A percentile compares a stretch with the other conserved stretches of the same genome.
Evolutionary conservation across 225 moss, liverwort and hornwort species (phyloP).

Genomic region (Anthoceros angustus): DNA sequence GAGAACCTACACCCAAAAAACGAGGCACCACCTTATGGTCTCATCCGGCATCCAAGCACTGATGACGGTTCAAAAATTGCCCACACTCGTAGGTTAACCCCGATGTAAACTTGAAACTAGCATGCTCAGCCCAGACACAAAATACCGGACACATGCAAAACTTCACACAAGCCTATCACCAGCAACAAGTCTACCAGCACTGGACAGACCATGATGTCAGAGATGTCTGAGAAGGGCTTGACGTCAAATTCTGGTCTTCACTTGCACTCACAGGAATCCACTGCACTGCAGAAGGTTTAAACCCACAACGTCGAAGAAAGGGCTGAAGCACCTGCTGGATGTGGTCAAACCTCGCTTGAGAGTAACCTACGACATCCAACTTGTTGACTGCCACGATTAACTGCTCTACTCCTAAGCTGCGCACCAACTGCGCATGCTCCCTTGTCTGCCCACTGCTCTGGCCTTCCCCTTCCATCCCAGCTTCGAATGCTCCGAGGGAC

Average conservation of each 20-base stretch:
- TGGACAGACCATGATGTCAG: conserved; percentile 50
- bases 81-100: not conserved
- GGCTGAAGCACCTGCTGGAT: conserved; percentile 61
- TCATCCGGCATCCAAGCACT: not conserved
- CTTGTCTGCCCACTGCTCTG: conserved; percentile 72
- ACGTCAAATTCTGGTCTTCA: conserved; percentile 68
- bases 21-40: not conserved
- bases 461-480: conserved; percentile 70
- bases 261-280: conserved; percentile 98
- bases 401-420: conserved; percentile 94
- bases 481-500: conserved; percentile 78
- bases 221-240: conserved; percentile 44
- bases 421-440: conserved; percentile 87
- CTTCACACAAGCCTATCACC: too few species aligned
- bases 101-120: too few species aligned
- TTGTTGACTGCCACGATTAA: conserved; percentile 93
- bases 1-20: conserved; percentile 39
- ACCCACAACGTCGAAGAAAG: conserved; percentile 81
- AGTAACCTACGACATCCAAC: conserved; percentile 63
- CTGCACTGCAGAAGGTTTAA: conserved; percentile 54
- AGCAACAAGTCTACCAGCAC: too few species aligned
- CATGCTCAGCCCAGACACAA: too few species aligned
- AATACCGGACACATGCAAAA: too few species aligned
- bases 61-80: not conserved
- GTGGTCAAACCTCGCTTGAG: conserved; percentile 51